phyloP scores from a whole-genome alignment of 2,329 filamentous ascomycete genomes.

The Ceratocystiopsis minuta region DNA sequence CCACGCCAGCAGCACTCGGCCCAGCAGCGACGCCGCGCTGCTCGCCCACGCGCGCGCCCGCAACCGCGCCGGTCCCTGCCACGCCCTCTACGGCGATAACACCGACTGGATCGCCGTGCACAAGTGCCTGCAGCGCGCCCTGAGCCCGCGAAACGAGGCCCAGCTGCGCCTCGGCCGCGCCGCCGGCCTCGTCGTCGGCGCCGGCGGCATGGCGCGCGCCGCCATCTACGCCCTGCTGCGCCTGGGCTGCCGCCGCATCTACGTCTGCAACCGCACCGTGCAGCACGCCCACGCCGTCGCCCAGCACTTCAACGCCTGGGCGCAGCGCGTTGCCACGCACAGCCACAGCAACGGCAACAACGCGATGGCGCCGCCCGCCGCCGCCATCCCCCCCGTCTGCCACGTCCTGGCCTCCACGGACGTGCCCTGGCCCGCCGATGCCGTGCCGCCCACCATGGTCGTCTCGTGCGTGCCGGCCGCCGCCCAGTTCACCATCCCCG shows the following conservation, averaged over 20 bases:
- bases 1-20: too few species aligned
- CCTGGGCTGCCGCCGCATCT: constrained; percentile 54
- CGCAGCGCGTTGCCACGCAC: constrained; percentile 11
- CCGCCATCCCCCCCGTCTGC: constrained; percentile 19
- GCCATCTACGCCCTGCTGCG: constrained; percentile 58
- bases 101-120: constrained; percentile 23
- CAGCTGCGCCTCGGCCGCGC: constrained; percentile 34
- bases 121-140: constrained; percentile 45
- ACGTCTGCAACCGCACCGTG: constrained; percentile 50
- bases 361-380: neutral
- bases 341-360: neutral
- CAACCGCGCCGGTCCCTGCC: constrained; percentile 41
- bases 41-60: constrained; percentile 39
- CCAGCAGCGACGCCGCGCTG: constrained; percentile 17
- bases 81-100: constrained; percentile 43
- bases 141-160: constrained; percentile 41
- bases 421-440: constrained; percentile 43
- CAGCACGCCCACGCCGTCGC: constrained; percentile 44
- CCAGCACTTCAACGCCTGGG: constrained; percentile 44
- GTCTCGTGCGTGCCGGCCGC: constrained; percentile 54
- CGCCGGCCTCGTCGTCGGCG: constrained; percentile 39
- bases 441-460: constrained; percentile 49
- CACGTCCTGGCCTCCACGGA: constrained; percentile 38
- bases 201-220: constrained; percentile 55
- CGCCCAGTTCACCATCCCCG: constrained; percentile 51